Percentiles rank a stretch among this genome's conserved stretches.
These are phyloP conservation scores for Pyricularia sp. DNA, from an alignment of 2,329 filamentous ascomycete genomes.

Conservation along the genomic window DNA sequence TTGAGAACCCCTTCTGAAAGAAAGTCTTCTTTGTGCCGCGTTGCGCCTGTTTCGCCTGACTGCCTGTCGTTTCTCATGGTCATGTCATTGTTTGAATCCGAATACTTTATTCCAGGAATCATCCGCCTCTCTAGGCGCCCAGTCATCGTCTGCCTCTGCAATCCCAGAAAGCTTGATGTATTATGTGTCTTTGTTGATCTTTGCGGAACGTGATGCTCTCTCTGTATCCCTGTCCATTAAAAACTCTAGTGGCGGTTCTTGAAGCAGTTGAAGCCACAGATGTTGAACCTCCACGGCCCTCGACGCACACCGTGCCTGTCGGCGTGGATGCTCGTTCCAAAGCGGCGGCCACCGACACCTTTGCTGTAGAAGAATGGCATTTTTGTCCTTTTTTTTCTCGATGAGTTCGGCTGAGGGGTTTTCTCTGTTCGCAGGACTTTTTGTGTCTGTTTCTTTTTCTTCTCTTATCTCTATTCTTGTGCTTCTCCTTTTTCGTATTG, in stretches of 20 bases:
- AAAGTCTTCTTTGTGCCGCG: no score
- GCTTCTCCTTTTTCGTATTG: neutral
- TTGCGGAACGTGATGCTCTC: neutral
- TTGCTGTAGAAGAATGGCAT: conserved; percentile 41
- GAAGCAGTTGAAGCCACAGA: conserved; percentile 43
- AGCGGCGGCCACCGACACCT: conserved; percentile 35
- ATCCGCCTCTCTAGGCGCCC: neutral
- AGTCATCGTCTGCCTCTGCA: no score
- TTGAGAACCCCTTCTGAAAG: neutral
- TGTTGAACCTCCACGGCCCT: conserved; percentile 40
- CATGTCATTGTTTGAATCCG: no score
- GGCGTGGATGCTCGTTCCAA: conserved; percentile 38
- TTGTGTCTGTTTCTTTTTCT: neutral
- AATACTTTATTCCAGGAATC: no score
- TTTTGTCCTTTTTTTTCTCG: neutral
- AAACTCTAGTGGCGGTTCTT: neutral
- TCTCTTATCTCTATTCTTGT: neutral
- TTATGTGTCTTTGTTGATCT: no score
- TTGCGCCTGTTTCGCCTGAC: no score
- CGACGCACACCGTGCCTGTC: conserved; percentile 35
- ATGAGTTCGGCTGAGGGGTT: neutral
- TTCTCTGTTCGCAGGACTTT: neutral
- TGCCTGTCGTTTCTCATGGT: no score
- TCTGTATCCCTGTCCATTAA: neutral
- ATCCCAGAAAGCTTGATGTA: no score